Evolutionary conservation across 1,284 basidiomycete genomes (phyloP).

Genomic region (Rhodotorula mucilaginosa): DNA sequence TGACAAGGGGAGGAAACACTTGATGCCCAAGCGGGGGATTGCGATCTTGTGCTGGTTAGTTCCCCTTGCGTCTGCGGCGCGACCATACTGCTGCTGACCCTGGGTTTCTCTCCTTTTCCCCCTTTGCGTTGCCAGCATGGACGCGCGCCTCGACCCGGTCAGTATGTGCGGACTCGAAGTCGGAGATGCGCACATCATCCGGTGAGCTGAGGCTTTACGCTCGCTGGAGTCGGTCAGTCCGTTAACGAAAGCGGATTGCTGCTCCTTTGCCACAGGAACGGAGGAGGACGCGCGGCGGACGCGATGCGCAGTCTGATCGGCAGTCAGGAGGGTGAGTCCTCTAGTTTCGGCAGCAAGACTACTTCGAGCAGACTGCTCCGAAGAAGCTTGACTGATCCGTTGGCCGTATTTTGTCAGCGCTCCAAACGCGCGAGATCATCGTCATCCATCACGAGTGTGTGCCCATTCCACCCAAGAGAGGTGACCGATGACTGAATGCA

Average conservation of each 20-base stretch:
- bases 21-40: slow-evolving; percentile 22
- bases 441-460: slow-evolving; percentile 22
- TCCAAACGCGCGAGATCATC: slow-evolving; percentile 16
- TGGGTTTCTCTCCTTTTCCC: background rate
- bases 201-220: background rate
- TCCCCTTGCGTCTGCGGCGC: background rate
- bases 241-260: background rate
- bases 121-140: background rate
- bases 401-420: background rate
- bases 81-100: background rate
- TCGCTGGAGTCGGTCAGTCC: background rate
- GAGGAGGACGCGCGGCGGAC: slow-evolving; percentile 14
- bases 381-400: too few species aligned
- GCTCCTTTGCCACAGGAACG: slow-evolving; percentile 8
- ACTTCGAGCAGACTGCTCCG: background rate
- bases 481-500: background rate
- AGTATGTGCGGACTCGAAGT: slow-evolving; percentile 20
- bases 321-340: slow-evolving; percentile 3
- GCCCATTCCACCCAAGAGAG: too few species aligned
- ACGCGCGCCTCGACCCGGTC: slow-evolving; percentile 18
- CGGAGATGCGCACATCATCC: slow-evolving; percentile 27
- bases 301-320: slow-evolving; percentile 20
- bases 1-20: slow-evolving; percentile 18
- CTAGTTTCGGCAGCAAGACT: too few species aligned
- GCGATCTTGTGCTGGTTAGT: slow-evolving; percentile 19